A percentile compares a stretch with the other conserved stretches of the same genome.
phyloP scores from a whole-genome alignment of 148 eudicot species.

The Rhododendron ferrugineum region DNA sequence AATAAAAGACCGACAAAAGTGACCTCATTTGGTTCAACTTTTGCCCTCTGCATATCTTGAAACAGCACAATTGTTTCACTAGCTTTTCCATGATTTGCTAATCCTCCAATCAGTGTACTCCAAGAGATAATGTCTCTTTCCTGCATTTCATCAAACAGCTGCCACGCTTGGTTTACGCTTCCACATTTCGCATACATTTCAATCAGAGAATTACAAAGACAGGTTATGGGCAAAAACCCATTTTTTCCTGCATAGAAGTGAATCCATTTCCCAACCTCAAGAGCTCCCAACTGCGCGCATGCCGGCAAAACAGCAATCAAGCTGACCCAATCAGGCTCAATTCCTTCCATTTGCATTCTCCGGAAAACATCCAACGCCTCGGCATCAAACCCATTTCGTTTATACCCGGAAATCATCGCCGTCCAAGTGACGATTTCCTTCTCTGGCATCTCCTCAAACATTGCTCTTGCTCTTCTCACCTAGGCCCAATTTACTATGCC shows the following conservation, averaged over 20 bases:
- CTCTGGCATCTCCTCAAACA: conserved; percentile 30
- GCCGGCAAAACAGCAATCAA: conserved; percentile 27
- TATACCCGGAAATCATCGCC: conserved; percentile 27
- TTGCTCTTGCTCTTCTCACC: conserved; percentile 20
- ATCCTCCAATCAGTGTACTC: conserved; percentile 18
- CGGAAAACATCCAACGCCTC: conserved; percentile 27
- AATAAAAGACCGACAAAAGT: conserved; percentile 37
- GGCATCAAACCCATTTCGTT: conserved; percentile 14
- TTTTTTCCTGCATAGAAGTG: conserved; percentile 22
- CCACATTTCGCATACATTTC: conserved; percentile 34
- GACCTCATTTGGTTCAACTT: not conserved
- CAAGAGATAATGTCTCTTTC: conserved; percentile 5
- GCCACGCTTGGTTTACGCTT: conserved; percentile 1
- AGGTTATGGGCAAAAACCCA: conserved; percentile 19
- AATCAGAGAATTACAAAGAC: conserved; percentile 21
- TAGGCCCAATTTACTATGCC: conserved; percentile 24
- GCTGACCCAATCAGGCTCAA: conserved; percentile 26
- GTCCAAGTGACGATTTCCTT: conserved; percentile 32
- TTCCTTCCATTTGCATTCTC: conserved; percentile 24
- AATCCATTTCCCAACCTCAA: conserved; percentile 34
- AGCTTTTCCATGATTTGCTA: conserved; percentile 10
- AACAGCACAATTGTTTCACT: not conserved
- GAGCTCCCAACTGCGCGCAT: conserved; percentile 26
- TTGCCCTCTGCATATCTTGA: not conserved
- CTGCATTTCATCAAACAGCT: not conserved